Evolutionary conservation across 2,329 filamentous ascomycete genomes (phyloP), one percentile per base, ranked within the genome.

Genomic region (Ophiocordyceps sinensis): DNA sequence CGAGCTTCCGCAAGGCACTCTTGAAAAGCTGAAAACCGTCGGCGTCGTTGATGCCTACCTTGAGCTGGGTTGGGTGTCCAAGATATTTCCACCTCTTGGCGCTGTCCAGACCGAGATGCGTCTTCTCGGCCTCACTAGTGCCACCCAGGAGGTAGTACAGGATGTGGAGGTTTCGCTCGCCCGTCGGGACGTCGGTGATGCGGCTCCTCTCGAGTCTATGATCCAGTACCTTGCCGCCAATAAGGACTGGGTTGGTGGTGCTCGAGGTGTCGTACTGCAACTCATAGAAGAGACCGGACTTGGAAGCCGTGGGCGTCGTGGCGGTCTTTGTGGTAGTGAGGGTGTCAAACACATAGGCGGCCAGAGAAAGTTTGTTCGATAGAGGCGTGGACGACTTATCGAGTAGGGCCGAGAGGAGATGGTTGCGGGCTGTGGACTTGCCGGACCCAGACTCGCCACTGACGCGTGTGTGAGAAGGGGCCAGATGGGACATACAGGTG

Each of bases 1-100:
- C 91, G 13, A 98, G 73, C 61, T 94, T 95, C 48, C 88, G 77
- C 38, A 98, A 67, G 1, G 91, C 91, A 1, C 85, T 94, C 68
- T 96, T 96, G 72, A 98, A 96, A 41, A 96, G 81, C 56, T 94
- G 85, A 61, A 98, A 98, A 5, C 89, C 91, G 54, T 95, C 88
- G 2, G 82, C 73, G 55, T 98, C 91, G 54, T 98, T 95, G 58
- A 98, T 88, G 43, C 91, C 91, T 26, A 96, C 86, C 60, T 94
- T 96, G 48, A 98, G 73, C 62, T 98, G 91, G 0, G 89, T 95
- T 1, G 89, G 91, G 52, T 98, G 91, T 3, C 91, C 91, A 4
- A 98, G 74, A 56, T 94, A 98, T 57, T 87, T 84, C 91, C 91
- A 98, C 62, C 91, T 73, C 65, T 86, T 93, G 53, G 68, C 57